These are phyloP conservation scores for Glebionis coronaria DNA, from an alignment of 129 eudicot genomes.

Conservation along the genomic window DNA sequence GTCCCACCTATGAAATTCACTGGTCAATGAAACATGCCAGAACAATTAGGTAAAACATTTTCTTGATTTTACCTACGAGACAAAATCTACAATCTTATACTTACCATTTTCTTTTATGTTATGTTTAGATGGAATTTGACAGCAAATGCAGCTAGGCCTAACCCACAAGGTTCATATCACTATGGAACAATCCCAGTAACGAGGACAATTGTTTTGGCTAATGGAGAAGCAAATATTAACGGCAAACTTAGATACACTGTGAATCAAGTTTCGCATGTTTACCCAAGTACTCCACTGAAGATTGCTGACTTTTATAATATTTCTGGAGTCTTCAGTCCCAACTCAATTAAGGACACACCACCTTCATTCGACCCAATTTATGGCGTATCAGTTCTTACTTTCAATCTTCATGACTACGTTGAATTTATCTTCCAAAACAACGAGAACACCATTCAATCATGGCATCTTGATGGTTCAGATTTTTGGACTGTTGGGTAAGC, in stretches of 20 bases:
- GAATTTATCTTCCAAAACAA: slow-evolving; percentile 82
- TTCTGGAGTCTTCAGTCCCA: slow-evolving; percentile 56
- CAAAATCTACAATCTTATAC: not conserved
- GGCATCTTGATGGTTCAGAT: slow-evolving; percentile 84
- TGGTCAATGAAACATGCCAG: slow-evolving; percentile 97
- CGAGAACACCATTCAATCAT: slow-evolving; percentile 65
- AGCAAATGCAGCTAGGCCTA: slow-evolving; percentile 93
- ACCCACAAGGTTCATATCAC: slow-evolving; percentile 86
- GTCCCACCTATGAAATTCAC: slow-evolving; percentile 59
- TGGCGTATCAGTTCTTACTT: slow-evolving; percentile 50
- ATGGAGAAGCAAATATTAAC: slow-evolving; percentile 47
- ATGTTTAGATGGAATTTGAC: slow-evolving; percentile 71
- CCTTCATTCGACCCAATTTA: slow-evolving; percentile 36
- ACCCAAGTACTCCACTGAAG: slow-evolving; percentile 77
- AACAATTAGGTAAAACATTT: slow-evolving; percentile 55
- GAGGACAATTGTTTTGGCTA: slow-evolving; percentile 63
- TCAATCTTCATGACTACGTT: slow-evolving; percentile 56
- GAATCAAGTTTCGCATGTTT: slow-evolving; percentile 55
- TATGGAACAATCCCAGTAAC: slow-evolving; percentile 59
- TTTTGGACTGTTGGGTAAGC: slow-evolving; percentile 89
- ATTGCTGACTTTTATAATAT: slow-evolving; percentile 75
- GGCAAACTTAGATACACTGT: slow-evolving; percentile 59
- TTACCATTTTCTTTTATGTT: not conserved
- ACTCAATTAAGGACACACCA: slow-evolving; percentile 40
- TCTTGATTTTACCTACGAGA: not conserved